Evolutionary conservation across 2,329 filamentous ascomycete species (phyloP).

Genomic region (Aspergillus awamori): DNA sequence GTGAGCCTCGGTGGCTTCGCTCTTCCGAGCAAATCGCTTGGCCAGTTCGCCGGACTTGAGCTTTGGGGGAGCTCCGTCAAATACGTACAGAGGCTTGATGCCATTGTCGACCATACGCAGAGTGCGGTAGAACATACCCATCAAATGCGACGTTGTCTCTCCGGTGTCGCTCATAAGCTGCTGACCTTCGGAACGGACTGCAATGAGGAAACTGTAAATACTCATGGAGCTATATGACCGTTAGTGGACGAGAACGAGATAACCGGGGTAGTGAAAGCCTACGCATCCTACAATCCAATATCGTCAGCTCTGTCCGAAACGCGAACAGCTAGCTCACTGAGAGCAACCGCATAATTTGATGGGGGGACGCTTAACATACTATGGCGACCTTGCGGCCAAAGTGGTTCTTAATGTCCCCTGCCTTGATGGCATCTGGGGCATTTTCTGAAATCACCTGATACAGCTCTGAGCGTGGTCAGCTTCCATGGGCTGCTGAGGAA

Average conservation of each 20-base stretch:
- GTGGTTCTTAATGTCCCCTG: constrained; percentile 97
- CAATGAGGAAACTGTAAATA: constrained; percentile 97
- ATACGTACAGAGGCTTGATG: constrained; percentile 97
- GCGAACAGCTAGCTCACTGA: constrained; percentile 13
- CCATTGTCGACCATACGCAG: constrained; percentile 98
- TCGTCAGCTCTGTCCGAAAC: constrained; percentile 3
- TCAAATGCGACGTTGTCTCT: constrained; percentile 95
- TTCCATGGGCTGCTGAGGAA: not conserved
- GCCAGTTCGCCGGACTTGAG: constrained; percentile 96
- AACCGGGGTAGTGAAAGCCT: constrained; percentile 24
- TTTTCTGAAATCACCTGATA: constrained; percentile 86
- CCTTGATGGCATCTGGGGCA: constrained; percentile 92
- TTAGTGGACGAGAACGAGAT: constrained; percentile 21
- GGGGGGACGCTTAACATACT: constrained; percentile 57
- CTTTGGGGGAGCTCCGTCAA: constrained; percentile 94
- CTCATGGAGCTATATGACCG: constrained; percentile 76
- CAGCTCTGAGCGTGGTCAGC: constrained; percentile 55
- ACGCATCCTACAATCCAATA: constrained; percentile 59
- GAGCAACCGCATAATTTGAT: not conserved
- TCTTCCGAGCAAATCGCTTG: constrained; percentile 93
- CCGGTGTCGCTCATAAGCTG: constrained; percentile 93
- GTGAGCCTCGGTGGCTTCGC: constrained; percentile 83
- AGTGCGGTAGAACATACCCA: constrained; percentile 99
- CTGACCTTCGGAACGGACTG: constrained; percentile 93
- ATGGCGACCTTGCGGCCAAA: constrained; percentile 98